Evolutionary conservation across 352 stramenopile species (phyloP), one percentile per base, ranked within the genome.

Genomic region (Pythium apleroticum): DNA sequence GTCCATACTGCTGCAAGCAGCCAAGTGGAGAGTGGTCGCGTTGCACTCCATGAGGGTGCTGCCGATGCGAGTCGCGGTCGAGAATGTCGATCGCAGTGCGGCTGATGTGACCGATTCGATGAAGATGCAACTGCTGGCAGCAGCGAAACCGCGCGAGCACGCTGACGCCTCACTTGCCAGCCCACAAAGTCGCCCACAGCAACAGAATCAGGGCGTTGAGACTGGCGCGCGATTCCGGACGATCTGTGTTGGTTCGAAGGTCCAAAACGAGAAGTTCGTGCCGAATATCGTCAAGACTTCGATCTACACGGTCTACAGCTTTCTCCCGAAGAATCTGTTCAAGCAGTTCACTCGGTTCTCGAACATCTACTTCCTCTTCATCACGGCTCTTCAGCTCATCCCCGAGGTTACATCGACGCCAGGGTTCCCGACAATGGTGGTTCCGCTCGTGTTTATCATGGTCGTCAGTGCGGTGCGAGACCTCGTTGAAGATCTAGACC

Each of bases 321-420:
- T 89, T 54, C 14, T 90, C 0, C 66, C 79, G 22, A 90, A 90
- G 55, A 90, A 90, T 57, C 46, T 89, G 19, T 89, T 90, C 64
- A 90, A 90, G 60, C 81, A 90, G 65, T 90, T 89, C 55, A 81
- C 76, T 4, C 88, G 91, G 19, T 88, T 96, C 52, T 94, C 91
- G 31, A 97, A 97, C 63, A 58, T 96, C 37, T 97, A 97, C 73
- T 97, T 97, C 57, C 72, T 97, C 2, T 78, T 95, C 54, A 95
- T 97, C 61, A 90, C 86, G 24, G 80, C 78, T 15, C 71, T 97
- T 17, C 89, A 97, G 52, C 50, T 90, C n/a, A 73, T 97, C 24
- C 85, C 84, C 28, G 64, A 86, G 50, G 89, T 97, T 33, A 95
- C 86, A 15, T 94, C 93, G 15, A 95, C 90, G 1, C 77, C 77